Conservation (phyloP, 257 asterid species). For the Solanum microdontum region DNA sequence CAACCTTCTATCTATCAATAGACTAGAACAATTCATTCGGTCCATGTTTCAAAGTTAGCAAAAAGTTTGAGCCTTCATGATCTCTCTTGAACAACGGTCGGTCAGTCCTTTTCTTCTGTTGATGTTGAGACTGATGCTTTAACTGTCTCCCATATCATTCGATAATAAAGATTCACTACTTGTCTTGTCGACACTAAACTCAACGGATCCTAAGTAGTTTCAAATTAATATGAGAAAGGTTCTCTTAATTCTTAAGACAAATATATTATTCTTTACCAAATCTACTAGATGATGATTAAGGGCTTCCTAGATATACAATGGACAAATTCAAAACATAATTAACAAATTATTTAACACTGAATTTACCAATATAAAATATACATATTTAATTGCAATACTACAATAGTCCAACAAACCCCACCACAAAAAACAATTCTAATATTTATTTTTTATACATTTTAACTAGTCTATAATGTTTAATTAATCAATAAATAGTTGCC, state of each 20-base stretch:
- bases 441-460: not conserved
- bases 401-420: not conserved
- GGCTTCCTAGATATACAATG: too few relatives aligned
- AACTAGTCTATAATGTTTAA: not conserved
- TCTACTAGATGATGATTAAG: too few relatives aligned
- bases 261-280: not conserved
- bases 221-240: not conserved
- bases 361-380: not conserved
- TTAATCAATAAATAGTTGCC: too few relatives aligned
- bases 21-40: not conserved
- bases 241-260: not conserved
- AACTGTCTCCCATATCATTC: too few relatives aligned
- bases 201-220: not conserved
- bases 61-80: not conserved
- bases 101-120: too few relatives aligned
- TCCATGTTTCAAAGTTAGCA: not conserved
- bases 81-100: too few relatives aligned
- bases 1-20: too few relatives aligned
- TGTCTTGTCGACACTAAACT: too few relatives aligned
- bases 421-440: not conserved
- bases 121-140: too few relatives aligned
- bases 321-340: too few relatives aligned
- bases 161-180: too few relatives aligned
- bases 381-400: not conserved
- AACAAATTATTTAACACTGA: not conserved